Percentiles rank a stretch among this genome's conserved stretches.
Evolutionary conservation across 352 stramenopile genomes (phyloP).

Genomic region (Phytophthora sansomeana): DNA sequence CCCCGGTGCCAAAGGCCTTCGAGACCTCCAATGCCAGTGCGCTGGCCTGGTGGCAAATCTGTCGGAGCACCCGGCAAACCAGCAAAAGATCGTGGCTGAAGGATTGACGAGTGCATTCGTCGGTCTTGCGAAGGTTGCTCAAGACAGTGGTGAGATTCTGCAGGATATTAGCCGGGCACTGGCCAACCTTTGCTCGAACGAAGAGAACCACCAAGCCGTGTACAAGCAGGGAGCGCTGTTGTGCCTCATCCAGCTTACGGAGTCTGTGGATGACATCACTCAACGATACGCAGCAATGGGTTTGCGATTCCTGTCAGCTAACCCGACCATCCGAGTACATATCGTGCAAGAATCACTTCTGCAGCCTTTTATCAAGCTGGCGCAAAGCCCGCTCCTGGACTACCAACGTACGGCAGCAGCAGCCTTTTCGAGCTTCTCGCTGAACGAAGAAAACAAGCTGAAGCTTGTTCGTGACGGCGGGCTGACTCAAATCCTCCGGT

Average conservation of each 20-base stretch:
- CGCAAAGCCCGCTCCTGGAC: conserved; percentile 90
- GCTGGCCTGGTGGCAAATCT: conserved; percentile 95
- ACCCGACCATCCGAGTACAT: conserved; percentile 93
- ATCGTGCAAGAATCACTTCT: conserved; percentile 93
- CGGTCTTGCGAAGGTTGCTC: conserved; percentile 61
- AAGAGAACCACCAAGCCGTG: conserved; percentile 93
- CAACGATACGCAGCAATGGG: conserved; percentile 96
- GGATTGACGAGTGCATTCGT: conserved; percentile 87
- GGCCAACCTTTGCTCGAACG: conserved; percentile 95
- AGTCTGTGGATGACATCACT: conserved; percentile 90
- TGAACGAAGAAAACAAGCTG: conserved; percentile 95
- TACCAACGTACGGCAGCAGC: conserved; percentile 94
- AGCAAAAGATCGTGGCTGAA: conserved; percentile 93
- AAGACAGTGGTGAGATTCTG: conserved; percentile 92
- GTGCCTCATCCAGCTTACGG: conserved; percentile 91
- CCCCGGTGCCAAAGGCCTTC: conserved; percentile 71
- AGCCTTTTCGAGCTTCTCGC: conserved; percentile 92
- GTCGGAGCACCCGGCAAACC: conserved; percentile 92
- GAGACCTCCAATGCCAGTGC: conserved; percentile 94
- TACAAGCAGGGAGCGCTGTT: conserved; percentile 94
- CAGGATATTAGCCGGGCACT: conserved; percentile 94
- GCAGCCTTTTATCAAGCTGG: conserved; percentile 92
- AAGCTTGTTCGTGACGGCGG: conserved; percentile 94
- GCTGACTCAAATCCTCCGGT: conserved; percentile 90
- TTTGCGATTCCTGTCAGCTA: conserved; percentile 94